Evolutionary conservation across 805 yeast species (phyloP).

Genomic region (Tetrapisispora iriomotensis): DNA sequence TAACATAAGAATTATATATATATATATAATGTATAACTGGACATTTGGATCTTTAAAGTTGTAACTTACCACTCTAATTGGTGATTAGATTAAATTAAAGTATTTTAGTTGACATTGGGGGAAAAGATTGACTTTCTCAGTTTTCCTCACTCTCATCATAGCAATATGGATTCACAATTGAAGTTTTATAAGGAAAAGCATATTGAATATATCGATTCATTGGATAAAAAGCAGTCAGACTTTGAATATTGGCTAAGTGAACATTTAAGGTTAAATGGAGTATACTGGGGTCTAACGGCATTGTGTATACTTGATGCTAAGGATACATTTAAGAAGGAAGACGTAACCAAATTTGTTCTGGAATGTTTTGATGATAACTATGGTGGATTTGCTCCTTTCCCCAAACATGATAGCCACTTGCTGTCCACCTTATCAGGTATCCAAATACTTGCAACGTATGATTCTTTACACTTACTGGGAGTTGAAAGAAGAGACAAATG

Average conservation of each 20-base stretch:
- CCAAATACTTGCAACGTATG: slow-evolving; percentile 65
- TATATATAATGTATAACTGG: no score
- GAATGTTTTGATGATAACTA: slow-evolving; percentile 47
- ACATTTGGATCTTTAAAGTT: no score
- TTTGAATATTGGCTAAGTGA: slow-evolving; percentile 83
- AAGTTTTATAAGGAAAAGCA: slow-evolving; percentile 38
- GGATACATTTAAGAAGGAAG: slow-evolving; percentile 48
- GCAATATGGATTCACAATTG: slow-evolving; percentile 1
- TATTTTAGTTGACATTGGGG: no score
- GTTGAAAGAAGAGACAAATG: slow-evolving; percentile 25
- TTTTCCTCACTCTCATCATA: no score
- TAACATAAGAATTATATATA: no score
- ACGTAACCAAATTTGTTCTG: slow-evolving; percentile 58
- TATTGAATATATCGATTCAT: slow-evolving; percentile 42
- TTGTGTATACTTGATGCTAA: slow-evolving; percentile 48
- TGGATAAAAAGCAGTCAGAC: slow-evolving; percentile 47
- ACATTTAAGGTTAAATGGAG: slow-evolving; percentile 81
- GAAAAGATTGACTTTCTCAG: no score
- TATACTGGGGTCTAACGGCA: slow-evolving; percentile 92
- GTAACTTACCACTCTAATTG: no score
- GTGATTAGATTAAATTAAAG: no score
- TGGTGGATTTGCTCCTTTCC: slow-evolving; percentile 88
- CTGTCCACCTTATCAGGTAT: slow-evolving; percentile 78
- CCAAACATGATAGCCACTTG: slow-evolving; percentile 81
- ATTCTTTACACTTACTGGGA: slow-evolving; percentile 39